Percentiles rank a stretch among this genome's conserved stretches.
These are phyloP conservation scores for Lasiosphaeria ovina DNA, from an alignment of 495 filamentous ascomycete species.

Conservation along the genomic window DNA sequence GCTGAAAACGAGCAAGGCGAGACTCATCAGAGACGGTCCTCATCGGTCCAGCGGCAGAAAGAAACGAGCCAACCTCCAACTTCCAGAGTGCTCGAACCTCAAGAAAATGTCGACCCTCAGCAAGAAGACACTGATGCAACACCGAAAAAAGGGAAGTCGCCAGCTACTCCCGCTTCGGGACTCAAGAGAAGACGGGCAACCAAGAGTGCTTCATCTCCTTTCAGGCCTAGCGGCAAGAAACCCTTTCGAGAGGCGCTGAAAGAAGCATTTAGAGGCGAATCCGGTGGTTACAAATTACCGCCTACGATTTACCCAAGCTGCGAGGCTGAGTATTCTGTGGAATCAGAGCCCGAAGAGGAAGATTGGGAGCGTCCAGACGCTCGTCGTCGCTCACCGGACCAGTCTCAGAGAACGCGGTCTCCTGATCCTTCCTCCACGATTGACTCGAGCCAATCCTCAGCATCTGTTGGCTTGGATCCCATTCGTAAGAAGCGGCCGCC, in stretches of 20 bases:
- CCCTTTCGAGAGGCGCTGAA: slow-evolving; percentile 50
- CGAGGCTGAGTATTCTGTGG: slow-evolving; percentile 34
- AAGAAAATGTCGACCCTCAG: slow-evolving; percentile 16
- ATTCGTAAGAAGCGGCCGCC: slow-evolving; percentile 52
- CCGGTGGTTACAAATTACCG: slow-evolving; percentile 40
- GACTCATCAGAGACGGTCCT: slow-evolving; percentile 9
- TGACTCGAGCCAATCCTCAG: slow-evolving; percentile 32
- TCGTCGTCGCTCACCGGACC: slow-evolving; percentile 28
- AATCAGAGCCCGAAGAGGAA: slow-evolving; percentile 30
- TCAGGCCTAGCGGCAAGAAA: slow-evolving; percentile 37
- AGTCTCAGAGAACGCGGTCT: slow-evolving; percentile 26
- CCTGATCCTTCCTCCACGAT: slow-evolving; percentile 35
- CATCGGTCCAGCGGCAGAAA: neutral
- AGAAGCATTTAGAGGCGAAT: slow-evolving; percentile 57
- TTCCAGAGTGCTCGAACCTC: neutral
- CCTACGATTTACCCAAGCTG: slow-evolving; percentile 46
- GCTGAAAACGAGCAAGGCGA: slow-evolving; percentile 10
- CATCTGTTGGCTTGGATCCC: slow-evolving; percentile 19
- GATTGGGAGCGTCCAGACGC: slow-evolving; percentile 16
- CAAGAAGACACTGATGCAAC: slow-evolving; percentile 28
- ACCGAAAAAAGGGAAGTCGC: slow-evolving; percentile 29
- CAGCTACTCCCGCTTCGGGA: slow-evolving; percentile 30
- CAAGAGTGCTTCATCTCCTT: slow-evolving; percentile 40
- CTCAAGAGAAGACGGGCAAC: slow-evolving; percentile 51
- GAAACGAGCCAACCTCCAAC: neutral